Evolutionary conservation across 139 green algal genomes (phyloP).

Genomic region (Astrephomene gubernaculifera): DNA sequence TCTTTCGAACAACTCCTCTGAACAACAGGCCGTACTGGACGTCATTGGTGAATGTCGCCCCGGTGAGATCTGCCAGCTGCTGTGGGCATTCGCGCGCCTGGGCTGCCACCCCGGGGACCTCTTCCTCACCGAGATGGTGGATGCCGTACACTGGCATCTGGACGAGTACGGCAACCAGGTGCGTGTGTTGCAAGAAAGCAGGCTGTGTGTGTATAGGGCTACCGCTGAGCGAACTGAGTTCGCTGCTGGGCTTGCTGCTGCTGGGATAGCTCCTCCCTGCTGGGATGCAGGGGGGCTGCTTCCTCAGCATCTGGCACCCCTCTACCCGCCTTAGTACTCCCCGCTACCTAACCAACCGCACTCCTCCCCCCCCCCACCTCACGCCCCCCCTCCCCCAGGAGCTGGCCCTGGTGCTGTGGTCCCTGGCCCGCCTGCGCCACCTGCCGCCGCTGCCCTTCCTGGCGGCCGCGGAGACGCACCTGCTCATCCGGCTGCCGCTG

Average conservation of each 20-base stretch:
- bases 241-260: too few relatives aligned
- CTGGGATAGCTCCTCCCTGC: too few relatives aligned
- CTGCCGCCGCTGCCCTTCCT: conserved; percentile 36
- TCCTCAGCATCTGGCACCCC: too few relatives aligned
- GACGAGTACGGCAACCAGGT: conserved; percentile 27
- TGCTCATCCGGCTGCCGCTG: conserved; percentile 32
- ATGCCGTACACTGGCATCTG: neutral
- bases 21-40: conserved; percentile 40
- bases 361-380: too few relatives aligned
- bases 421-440: conserved; percentile 40
- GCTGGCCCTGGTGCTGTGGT: conserved; percentile 49
- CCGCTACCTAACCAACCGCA: neutral
- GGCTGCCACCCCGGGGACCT: conserved; percentile 24
- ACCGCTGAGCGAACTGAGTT: too few relatives aligned
- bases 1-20: too few relatives aligned
- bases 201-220: too few relatives aligned
- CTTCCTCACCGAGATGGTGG: conserved; percentile 35
- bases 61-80: conserved; percentile 22
- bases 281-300: too few relatives aligned
- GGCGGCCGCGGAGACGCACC: conserved; percentile 12
- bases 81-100: conserved; percentile 50
- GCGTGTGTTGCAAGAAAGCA: too few relatives aligned
- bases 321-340: too few relatives aligned
- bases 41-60: conserved; percentile 34
- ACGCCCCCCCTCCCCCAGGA: conserved; percentile 30